Percentiles rank a stretch among this genome's conserved stretches.
These are phyloP conservation scores for Epithemia pelagica DNA, from an alignment of 108 stramenopile genomes.

Conservation along the genomic window DNA sequence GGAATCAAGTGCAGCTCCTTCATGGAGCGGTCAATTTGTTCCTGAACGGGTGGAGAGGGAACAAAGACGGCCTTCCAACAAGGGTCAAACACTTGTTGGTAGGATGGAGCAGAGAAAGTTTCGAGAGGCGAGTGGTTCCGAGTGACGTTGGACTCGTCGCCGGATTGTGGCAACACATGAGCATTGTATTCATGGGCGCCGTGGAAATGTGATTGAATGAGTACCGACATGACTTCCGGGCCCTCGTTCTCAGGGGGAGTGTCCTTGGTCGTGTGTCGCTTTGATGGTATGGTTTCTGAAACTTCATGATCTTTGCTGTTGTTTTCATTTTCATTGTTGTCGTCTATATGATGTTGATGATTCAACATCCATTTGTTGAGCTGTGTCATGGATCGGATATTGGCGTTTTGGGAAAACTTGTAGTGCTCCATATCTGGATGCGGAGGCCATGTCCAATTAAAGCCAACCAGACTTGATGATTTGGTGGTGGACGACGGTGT, in stretches of 20 bases:
- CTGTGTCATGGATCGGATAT: neutral
- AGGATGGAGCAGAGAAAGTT: neutral
- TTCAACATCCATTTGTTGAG: neutral
- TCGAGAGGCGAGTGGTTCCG: neutral
- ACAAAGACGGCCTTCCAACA: slow-evolving; percentile 39
- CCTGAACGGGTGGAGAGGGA: slow-evolving; percentile 32
- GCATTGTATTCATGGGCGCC: neutral
- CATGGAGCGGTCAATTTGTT: slow-evolving; percentile 18
- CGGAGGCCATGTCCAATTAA: slow-evolving; percentile 34
- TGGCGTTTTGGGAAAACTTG: neutral
- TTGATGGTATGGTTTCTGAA: neutral
- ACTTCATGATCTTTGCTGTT: too few species aligned
- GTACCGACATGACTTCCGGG: neutral
- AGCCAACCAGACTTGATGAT: too few species aligned
- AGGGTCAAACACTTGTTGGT: slow-evolving; percentile 18
- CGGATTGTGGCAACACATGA: neutral
- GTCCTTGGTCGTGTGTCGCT: neutral
- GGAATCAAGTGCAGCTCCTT: slow-evolving; percentile 19
- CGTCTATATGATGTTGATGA: neutral
- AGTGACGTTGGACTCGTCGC: too few species aligned
- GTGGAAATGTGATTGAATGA: neutral
- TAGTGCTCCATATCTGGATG: slow-evolving; percentile 2
- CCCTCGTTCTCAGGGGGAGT: too few species aligned
- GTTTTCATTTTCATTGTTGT: too few species aligned
- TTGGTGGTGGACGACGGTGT: too few species aligned